Evolutionary conservation across 768 basidiomycete species (phyloP), one percentile per base, ranked within the genome.

Genomic region (Pleurotus eryngii): DNA sequence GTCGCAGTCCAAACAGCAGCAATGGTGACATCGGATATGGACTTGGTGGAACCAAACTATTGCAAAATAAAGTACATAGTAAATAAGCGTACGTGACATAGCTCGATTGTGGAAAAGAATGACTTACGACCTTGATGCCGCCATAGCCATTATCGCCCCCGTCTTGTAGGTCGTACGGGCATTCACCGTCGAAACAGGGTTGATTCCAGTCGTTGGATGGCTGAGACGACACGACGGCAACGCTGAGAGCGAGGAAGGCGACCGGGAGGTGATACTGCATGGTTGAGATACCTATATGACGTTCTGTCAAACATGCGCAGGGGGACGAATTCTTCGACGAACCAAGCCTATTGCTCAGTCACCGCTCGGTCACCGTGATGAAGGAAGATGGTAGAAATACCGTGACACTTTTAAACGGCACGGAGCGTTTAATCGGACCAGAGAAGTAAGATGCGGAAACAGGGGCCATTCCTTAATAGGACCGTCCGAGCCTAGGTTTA

Each of bases 1-100:
- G 38, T 53, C 51, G 22, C 51, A 53, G 18, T 53, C 51, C n/a
- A 53, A 37, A 20, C 51, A 14, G 51, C 51, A 39, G 51, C 51
- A n/a, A 38, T 18, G 6, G 51, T 53, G 51, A 53, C 42, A 37
- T 53, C 51, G 5, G 37, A 24, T 14, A 53, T 42, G 35, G 51
- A 39, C 17, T 15, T n/a, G 15, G 51, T 17, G 8, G 37, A n/a
- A 18, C 51, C 51, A 20, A 53, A 53, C 51, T 53, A 11, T 18
- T 5, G 17, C 26, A 40, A 7, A 20, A 26, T 7, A 24, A 20
- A 5, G 22, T n/a, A n/a, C n/a, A n/a, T 24, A 24, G 22, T 24
- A 24, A 48, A 48, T 30, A 3, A 30, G 14, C 18, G 12, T 7
- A 11, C 17, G n/a, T 1, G 46, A 7, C 18, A 26, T 20, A 20